phyloP scores from a whole-genome alignment of 73 alveolate species.

The Paramecium bursaria region DNA sequence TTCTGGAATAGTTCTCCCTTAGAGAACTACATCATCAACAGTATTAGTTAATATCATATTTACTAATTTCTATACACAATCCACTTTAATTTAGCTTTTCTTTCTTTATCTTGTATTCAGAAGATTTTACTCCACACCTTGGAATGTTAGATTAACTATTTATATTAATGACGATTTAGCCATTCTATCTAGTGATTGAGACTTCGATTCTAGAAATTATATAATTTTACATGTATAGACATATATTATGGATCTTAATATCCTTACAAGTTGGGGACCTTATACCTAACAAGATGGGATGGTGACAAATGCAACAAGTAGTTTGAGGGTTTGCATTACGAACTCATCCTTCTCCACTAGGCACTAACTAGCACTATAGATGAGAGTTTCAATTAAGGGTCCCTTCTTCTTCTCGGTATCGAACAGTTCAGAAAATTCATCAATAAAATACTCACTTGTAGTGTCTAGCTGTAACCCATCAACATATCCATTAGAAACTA shows the following conservation, averaged over 20 bases:
- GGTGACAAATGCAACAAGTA: slow-evolving; percentile 31
- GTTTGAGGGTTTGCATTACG: slow-evolving; percentile 2
- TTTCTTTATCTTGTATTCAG: slow-evolving; percentile 8
- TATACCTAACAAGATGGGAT: slow-evolving; percentile 27
- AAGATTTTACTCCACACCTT: slow-evolving; percentile 12
- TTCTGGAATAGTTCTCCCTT: no score
- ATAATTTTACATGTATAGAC: slow-evolving; percentile 7
- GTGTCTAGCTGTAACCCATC: slow-evolving; percentile 40
- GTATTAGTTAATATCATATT: not conserved
- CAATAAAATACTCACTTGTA: slow-evolving; percentile 16
- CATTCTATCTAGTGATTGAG: slow-evolving; percentile 4
- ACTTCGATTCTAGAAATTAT: not conserved
- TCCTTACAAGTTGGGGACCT: not conserved
- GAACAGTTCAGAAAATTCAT: slow-evolving; percentile 48
- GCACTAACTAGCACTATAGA: slow-evolving; percentile 19
- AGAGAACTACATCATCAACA: slow-evolving; percentile 37
- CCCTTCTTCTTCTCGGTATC: slow-evolving; percentile 13
- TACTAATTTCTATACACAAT: slow-evolving; percentile 22
- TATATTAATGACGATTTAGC: slow-evolving; percentile 3
- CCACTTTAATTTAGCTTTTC: slow-evolving; percentile 29
- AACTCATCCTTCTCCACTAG: slow-evolving; percentile 34
- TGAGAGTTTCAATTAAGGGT: slow-evolving; percentile 14
- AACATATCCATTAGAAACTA: slow-evolving; percentile 30
- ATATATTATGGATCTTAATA: slow-evolving; percentile 14
- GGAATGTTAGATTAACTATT: slow-evolving; percentile 5